These are phyloP conservation scores for Neurospora africana DNA, from an alignment of 495 filamentous ascomycete species.

Conservation along the genomic window DNA sequence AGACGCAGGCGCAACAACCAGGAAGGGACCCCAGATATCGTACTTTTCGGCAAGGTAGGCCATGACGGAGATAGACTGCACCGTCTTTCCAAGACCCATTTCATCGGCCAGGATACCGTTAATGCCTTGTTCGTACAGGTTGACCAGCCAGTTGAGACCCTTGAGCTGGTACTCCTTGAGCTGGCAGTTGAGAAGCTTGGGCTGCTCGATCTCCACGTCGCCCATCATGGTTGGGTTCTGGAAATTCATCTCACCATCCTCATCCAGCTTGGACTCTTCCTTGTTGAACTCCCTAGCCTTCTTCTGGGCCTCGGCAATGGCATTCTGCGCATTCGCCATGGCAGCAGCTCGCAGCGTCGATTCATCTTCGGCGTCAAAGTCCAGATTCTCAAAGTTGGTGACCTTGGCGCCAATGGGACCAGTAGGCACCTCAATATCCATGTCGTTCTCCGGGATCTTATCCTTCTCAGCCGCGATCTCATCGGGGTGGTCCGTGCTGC, in stretches of 20 bases:
- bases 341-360: slow-evolving; percentile 69
- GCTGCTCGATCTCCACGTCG: slow-evolving; percentile 87
- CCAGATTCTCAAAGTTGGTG: slow-evolving; percentile 85
- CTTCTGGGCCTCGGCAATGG: slow-evolving; percentile 88
- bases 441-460: slow-evolving; percentile 31
- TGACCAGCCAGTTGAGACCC: slow-evolving; percentile 97
- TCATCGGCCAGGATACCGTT: slow-evolving; percentile 98
- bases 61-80: slow-evolving; percentile 99
- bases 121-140: slow-evolving; percentile 98
- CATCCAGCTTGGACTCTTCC: slow-evolving; percentile 50
- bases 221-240: slow-evolving; percentile 94
- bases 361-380: slow-evolving; percentile 94
- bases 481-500: slow-evolving; percentile 70
- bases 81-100: slow-evolving; percentile 98
- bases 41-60: slow-evolving; percentile 93
- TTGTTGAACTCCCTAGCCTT: slow-evolving; percentile 89
- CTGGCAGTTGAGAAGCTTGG: slow-evolving; percentile 83
- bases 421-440: slow-evolving; percentile 49
- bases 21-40: slow-evolving; percentile 96
- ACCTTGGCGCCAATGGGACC: slow-evolving; percentile 56
- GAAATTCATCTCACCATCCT: slow-evolving; percentile 97
- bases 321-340: slow-evolving; percentile 91
- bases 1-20: slow-evolving; percentile 92
- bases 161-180: slow-evolving; percentile 98
- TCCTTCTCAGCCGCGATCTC: slow-evolving; percentile 38